Evolutionary conservation across 768 basidiomycete species (phyloP).

Genomic region (Leccinum uliginosum): DNA sequence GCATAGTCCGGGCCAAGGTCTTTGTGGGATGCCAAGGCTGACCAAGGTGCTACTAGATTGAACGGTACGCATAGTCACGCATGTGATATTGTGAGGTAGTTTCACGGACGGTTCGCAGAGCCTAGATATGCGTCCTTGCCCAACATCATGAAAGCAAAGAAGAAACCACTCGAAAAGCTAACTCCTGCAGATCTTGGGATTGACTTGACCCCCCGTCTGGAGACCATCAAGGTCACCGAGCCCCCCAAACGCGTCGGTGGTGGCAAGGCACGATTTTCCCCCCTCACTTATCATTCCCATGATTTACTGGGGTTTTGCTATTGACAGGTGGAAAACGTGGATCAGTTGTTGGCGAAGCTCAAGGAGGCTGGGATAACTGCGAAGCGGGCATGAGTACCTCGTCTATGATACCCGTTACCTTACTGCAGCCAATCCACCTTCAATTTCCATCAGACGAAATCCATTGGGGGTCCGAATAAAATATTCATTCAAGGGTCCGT

Average conservation of each 20-base stretch:
- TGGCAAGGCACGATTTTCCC: slow-evolving; percentile 58
- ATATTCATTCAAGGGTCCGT: slow-evolving; percentile 19
- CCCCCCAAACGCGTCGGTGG: slow-evolving; percentile 91
- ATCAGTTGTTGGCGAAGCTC: slow-evolving; percentile 83
- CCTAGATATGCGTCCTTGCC: slow-evolving; percentile 97
- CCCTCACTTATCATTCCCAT: neutral
- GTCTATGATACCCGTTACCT: slow-evolving; percentile 8
- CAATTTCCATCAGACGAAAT: neutral
- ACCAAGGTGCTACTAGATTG: slow-evolving; percentile 40
- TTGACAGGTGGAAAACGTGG: slow-evolving; percentile 70
- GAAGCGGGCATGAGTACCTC: slow-evolving; percentile 17
- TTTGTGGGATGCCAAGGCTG: neutral
- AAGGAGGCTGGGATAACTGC: slow-evolving; percentile 72
- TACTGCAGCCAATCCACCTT: neutral
- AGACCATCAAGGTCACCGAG: slow-evolving; percentile 84
- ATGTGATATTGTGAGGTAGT: neutral
- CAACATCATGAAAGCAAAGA: slow-evolving; percentile 99
- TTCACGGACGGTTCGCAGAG: slow-evolving; percentile 45
- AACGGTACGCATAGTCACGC: slow-evolving; percentile 50
- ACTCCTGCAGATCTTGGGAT: slow-evolving; percentile 75
- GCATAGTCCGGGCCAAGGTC: slow-evolving; percentile 24
- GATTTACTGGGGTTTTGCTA: neutral
- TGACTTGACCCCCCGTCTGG: slow-evolving; percentile 77
- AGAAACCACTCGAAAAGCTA: slow-evolving; percentile 89
- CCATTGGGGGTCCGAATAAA: neutral